A percentile compares a stretch with the other conserved stretches of the same genome.
Evolutionary conservation across 768 basidiomycete genomes (phyloP).

Genomic region (Naematelia encephala): DNA sequence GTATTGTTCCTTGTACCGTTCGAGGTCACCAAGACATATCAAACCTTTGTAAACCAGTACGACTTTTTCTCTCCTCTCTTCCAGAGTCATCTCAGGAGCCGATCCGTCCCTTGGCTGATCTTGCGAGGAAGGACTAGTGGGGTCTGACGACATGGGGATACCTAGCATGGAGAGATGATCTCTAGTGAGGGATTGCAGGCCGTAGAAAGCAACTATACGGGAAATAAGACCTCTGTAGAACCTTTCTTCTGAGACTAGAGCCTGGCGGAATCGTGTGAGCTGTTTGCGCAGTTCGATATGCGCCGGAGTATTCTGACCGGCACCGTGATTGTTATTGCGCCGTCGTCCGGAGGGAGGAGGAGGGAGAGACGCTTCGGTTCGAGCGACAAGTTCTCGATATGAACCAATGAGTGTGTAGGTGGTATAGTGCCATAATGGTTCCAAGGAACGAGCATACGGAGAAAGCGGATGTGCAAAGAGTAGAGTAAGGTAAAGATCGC

Average conservation of each 20-base stretch:
- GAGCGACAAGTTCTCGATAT: slow-evolving; percentile 34
- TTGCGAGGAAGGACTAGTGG: background rate
- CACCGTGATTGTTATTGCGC: slow-evolving; percentile 4
- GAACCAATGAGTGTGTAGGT: slow-evolving; percentile 42
- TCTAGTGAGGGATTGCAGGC: slow-evolving; percentile 54
- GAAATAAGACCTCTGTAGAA: slow-evolving; percentile 82
- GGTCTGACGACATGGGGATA: slow-evolving; percentile 7
- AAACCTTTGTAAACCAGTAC: slow-evolving; percentile 79
- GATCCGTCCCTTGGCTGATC: background rate
- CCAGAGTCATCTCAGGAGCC: slow-evolving; percentile 49
- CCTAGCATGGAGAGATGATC: slow-evolving; percentile 3
- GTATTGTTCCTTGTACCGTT: slow-evolving; percentile 87
- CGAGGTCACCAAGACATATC: slow-evolving; percentile 89
- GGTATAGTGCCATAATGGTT: slow-evolving; percentile 46
- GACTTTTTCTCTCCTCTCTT: slow-evolving; percentile 64
- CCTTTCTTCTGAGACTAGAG: slow-evolving; percentile 81
- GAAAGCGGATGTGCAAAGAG: slow-evolving; percentile 37
- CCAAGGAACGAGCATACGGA: slow-evolving; percentile 41
- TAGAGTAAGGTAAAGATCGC: slow-evolving; percentile 30
- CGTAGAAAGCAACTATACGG: slow-evolving; percentile 67
- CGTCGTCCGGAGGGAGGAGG: slow-evolving; percentile 1
- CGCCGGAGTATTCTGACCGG: slow-evolving; percentile 53
- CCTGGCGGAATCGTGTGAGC: slow-evolving; percentile 81
- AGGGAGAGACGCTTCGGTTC: slow-evolving; percentile 18
- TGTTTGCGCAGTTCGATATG: slow-evolving; percentile 81